A percentile compares a stretch with the other conserved stretches of the same genome.
These are phyloP conservation scores for Suillus subaureus DNA, from an alignment of 768 basidiomycete genomes.

Conservation along the genomic window DNA sequence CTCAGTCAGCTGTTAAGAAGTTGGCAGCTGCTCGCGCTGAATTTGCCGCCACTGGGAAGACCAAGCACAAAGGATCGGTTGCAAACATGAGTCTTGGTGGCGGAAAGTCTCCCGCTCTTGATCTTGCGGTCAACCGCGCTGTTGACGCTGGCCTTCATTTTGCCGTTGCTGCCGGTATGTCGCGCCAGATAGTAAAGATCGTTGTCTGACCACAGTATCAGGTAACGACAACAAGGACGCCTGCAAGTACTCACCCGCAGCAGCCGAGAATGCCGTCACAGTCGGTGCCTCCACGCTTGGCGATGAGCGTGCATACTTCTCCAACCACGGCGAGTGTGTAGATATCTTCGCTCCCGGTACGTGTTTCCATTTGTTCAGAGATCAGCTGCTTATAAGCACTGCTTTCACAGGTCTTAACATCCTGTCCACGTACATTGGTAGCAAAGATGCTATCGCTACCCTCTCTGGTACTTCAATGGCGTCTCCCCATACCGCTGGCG, in stretches of 20 bases:
- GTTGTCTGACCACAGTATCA: constrained; percentile 23
- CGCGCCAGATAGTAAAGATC: neutral
- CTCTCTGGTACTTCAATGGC: constrained; percentile 96
- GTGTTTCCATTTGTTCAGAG: constrained; percentile 14
- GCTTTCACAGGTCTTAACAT: constrained; percentile 69
- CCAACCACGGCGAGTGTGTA: constrained; percentile 89
- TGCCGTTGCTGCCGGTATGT: constrained; percentile 90
- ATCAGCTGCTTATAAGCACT: constrained; percentile 5
- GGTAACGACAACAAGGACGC: constrained; percentile 87
- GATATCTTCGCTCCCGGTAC: constrained; percentile 88
- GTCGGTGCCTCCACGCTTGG: constrained; percentile 88
- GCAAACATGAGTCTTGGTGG: constrained; percentile 99
- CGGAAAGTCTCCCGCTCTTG: constrained; percentile 84
- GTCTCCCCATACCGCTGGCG: constrained; percentile 87
- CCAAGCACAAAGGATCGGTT: constrained; percentile 90
- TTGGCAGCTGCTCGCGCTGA: constrained; percentile 66
- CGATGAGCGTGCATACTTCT: constrained; percentile 88
- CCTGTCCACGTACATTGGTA: constrained; percentile 81
- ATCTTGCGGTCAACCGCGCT: constrained; percentile 83
- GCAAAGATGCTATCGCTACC: constrained; percentile 60
- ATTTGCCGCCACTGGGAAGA: constrained; percentile 70
- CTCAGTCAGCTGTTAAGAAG: constrained; percentile 51
- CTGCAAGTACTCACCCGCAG: constrained; percentile 92
- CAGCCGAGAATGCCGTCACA: constrained; percentile 86
- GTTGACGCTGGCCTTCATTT: constrained; percentile 89